Evolutionary conservation across 306 rosid genomes (phyloP), one percentile per base, ranked within the genome.

Genomic region (Casuarina glauca): DNA sequence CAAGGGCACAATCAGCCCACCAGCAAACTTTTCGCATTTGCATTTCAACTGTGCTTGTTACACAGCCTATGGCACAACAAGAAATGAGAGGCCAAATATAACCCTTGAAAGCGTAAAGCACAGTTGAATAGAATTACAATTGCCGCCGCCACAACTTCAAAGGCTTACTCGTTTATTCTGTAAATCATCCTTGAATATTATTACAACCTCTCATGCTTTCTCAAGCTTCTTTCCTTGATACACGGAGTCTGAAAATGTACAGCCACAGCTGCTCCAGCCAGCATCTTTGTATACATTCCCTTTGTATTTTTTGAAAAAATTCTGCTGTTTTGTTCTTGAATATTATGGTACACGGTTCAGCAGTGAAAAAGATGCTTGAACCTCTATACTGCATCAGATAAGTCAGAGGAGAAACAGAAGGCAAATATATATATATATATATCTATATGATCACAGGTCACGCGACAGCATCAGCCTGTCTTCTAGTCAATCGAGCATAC

Each of bases 391-490:
- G 70, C 80, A 68, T 81, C 44, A 79, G 61, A 45, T 74, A 79
- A 77, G 66, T 78, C 80, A n/a, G 70, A 48, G 54, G 67, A 62
- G 49, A 49, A 51, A 71, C 42, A 46, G 74, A 82, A 75, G n/a
- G 41, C 0, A 6, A 17, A 26, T 38, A 26, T 26, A 26, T 26
- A 26, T 26, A 26, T 26, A 26, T 26, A 26, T 26, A 26, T 26
- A 12, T 51, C 46, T 26, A 53, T 54, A 57, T 19, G n/a, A 70
- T 74, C 58, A 60, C 79, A 80, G 70, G 75, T 92, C 86, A 92
- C 51, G 89, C 85, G 81, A 90, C 80, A 10, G 91, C 93, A 72
- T 94, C 98, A 43, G 93, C 92, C 76, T 94, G 98, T 76, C 86
- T 90, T 83, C 95, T 88, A 7, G 79, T 87, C 80, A 92, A 76